Percentiles rank a stretch among this genome's conserved stretches.
Evolutionary conservation across 192 early-diverging fungal species (phyloP).

Genomic region (Umbelopsis vinacea): DNA sequence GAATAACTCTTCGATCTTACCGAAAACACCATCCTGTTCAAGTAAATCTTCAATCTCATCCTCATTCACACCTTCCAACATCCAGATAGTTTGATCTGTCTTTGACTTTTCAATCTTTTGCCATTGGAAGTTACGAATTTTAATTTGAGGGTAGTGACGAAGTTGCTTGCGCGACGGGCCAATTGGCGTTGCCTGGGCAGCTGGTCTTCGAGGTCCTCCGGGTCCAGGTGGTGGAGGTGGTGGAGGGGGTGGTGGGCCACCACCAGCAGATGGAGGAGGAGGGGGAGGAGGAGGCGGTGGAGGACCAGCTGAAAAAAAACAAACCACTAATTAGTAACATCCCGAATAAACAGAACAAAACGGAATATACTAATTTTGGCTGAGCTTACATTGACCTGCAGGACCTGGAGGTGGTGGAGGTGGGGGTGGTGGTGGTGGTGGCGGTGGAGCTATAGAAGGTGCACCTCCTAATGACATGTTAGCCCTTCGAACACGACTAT

Average conservation of each 20-base stretch:
- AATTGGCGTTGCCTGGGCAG: background rate
- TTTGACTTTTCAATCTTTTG: slow-evolving; percentile 34
- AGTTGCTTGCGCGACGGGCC: slow-evolving; percentile 33
- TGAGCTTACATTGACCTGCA: background rate
- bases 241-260: slow-evolving; percentile 35
- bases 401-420: slow-evolving; percentile 33
- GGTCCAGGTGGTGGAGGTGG: slow-evolving; percentile 45
- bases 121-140: slow-evolving; percentile 40
- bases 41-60: slow-evolving; percentile 29
- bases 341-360: background rate
- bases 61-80: background rate
- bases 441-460: background rate
- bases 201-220: background rate
- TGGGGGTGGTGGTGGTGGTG: slow-evolving; percentile 30
- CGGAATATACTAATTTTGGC: background rate
- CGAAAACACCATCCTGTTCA: slow-evolving; percentile 61
- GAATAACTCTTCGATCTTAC: slow-evolving; percentile 69
- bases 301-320: background rate
- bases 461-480: no score
- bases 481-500: no score
- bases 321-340: background rate
- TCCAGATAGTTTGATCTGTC: slow-evolving; percentile 37
- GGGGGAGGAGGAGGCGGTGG: background rate
- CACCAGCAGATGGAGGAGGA: background rate
- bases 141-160: slow-evolving; percentile 37